A percentile compares a stretch with the other conserved stretches of the same genome.
Evolutionary conservation across 805 yeast genomes (phyloP).

Genomic region (Candida verbasci): DNA sequence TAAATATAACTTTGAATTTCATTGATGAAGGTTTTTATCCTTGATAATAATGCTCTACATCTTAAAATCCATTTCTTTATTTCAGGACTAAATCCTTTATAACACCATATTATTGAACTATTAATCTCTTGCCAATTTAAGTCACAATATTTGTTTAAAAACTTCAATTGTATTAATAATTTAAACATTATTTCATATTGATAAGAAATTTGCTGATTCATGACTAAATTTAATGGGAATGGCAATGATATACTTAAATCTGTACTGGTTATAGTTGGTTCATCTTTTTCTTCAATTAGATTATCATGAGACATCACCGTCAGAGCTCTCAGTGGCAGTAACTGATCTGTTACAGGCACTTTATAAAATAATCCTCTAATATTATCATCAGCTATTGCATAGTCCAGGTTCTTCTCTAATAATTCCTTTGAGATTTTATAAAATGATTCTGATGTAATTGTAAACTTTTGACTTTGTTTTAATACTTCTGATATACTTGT

Average conservation of each 20-base stretch:
- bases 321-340: slow-evolving; percentile 8
- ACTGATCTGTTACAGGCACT: slow-evolving; percentile 13
- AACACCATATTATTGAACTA: slow-evolving; percentile 64
- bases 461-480: slow-evolving; percentile 20
- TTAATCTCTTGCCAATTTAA: slow-evolving; percentile 70
- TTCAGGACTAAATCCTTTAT: slow-evolving; percentile 36
- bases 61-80: slow-evolving; percentile 52
- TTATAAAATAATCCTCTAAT: slow-evolving; percentile 1
- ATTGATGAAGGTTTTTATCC: slow-evolving; percentile 54
- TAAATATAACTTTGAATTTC: slow-evolving; percentile 54
- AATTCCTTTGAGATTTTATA: slow-evolving; percentile 45
- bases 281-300: slow-evolving; percentile 17
- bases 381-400: slow-evolving; percentile 3
- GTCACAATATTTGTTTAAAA: slow-evolving; percentile 55
- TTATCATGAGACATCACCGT: slow-evolving; percentile 11
- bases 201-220: slow-evolving; percentile 63
- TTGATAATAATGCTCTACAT: slow-evolving; percentile 50
- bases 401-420: slow-evolving; percentile 28
- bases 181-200: slow-evolving; percentile 81
- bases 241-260: slow-evolving; percentile 64
- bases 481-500: slow-evolving; percentile 9
- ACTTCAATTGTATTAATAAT: slow-evolving; percentile 59
- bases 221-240: slow-evolving; percentile 77
- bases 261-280: slow-evolving; percentile 42
- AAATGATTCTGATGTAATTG: slow-evolving; percentile 43